Evolutionary conservation across 352 stramenopile genomes (phyloP), one percentile per base, ranked within the genome.

Genomic region (Globisporangium heterothallicum): DNA sequence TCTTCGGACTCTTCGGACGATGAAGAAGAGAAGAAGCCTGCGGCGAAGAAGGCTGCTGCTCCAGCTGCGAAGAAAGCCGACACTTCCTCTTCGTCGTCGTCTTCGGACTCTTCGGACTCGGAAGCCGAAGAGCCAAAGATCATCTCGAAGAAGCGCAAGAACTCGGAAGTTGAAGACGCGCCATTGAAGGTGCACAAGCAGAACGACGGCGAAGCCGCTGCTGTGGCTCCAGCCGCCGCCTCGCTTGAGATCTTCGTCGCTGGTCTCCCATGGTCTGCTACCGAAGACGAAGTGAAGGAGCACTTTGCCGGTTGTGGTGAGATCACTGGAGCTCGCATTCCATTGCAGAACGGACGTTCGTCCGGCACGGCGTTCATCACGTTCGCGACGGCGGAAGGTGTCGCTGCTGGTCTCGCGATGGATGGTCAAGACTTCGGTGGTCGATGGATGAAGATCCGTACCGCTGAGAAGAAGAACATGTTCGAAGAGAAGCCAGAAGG

Each of bases 291-390:
- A 58, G 70, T 99, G 3, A 64, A 66, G 25, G 88, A 96, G 32
- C 97, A 98, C 66, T 99, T 99, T 67, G 65, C 75, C 14, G 64
- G 63, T 10, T 99, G 94, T 66, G 96, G 96, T 66, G 83, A 91
- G 41, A 79, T 97, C n/a, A 84, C 56, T 32, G 65, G 43, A 30
- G 64, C 93, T 18, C 81, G 95, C 55, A 74, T 98, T 25, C 91
- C 92, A 7, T 51, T 96, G 54, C 73, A 88, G 57, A 92, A 96
- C 67, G 96, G 95, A 49, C 79, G 90, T 12, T 82, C 80, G 41
- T 96, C 79, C 27, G 97, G 97, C 45, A 99, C 90, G n/a, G 95
- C 94, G n/a, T 97, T 97, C 56, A 76, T 99, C 29, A 81, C 76
- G 19, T 99, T 99, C 56, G 63, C 56, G 22, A 83, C 76, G 46